Evolutionary conservation across 2,329 filamentous ascomycete species (phyloP), one percentile per base, ranked within the genome.

Genomic region (Oidium heveae): DNA sequence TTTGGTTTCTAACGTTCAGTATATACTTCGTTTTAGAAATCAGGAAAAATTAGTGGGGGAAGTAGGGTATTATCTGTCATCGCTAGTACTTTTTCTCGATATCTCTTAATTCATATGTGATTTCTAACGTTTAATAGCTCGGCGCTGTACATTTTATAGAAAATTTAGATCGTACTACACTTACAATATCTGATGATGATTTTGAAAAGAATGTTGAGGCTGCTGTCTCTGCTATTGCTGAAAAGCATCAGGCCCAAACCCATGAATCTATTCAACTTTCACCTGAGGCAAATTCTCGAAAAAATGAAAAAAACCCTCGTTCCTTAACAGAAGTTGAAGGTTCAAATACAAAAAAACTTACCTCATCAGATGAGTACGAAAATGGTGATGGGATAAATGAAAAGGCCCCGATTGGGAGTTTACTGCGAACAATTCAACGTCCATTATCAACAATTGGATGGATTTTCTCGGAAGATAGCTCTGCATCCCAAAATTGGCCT

Each of bases 11-110:
- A 98, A 98, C 66, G 86, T 98, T 2, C 91, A 98, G 67, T 98
- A 98, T 67, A 96, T 98, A 59, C 72, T 96, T 53, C 81, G 93
- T 49, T 98, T 98, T 70, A 80, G 91, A 53, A 95, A 96, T 63
- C 91, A 95, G 67, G 91, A 98, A 54, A 96, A 96, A 66, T 78
- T 98, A 0, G 85, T 84, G 24, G 91, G 91, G n/a, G 91, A 98
- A 71, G 89, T 91, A 15, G 91, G 91, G 13, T 98, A 98, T 68
- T 98, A 98, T 67, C 77, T 98, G 55, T 96, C 89, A 34, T 96
- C 91, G 8, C 70, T 98, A 61, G 84, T 87, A 70, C 63, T 74
- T 64, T 33, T 37, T 24, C 16, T 13, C 7, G 5, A 28, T 36
- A 36, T 1, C 13, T 7, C 24, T 33, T 33, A 33, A 32, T 33